Conservation (phyloP, 1,284 basidiomycete species). For the Rhodotorula sp. region DNA sequence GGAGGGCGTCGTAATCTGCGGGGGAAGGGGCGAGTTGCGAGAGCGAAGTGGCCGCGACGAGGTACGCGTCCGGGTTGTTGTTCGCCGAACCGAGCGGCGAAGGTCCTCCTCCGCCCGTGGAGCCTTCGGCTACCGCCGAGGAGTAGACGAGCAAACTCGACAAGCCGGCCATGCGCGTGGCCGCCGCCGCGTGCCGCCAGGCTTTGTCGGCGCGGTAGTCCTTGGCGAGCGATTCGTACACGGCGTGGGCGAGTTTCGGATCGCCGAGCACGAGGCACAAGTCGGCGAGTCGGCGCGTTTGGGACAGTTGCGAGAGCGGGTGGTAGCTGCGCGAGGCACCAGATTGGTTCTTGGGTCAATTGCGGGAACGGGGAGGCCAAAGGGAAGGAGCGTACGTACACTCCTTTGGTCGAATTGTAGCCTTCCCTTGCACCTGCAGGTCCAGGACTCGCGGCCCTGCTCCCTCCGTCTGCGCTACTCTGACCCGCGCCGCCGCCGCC, state of each 20-base stretch:
- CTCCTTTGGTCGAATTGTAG: constrained; percentile 43
- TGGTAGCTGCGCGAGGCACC: constrained; percentile 50
- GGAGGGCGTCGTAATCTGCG: constrained; percentile 48
- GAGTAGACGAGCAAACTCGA: constrained; percentile 32
- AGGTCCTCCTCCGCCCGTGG: not conserved
- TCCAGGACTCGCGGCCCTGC: constrained; percentile 48
- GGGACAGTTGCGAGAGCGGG: constrained; percentile 51
- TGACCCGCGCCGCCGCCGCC: not conserved
- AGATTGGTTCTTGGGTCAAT: constrained; percentile 32
- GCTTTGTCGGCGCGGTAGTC: constrained; percentile 51
- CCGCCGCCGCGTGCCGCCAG: constrained; percentile 49
- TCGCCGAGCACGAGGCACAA: constrained; percentile 91
- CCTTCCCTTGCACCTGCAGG: constrained; percentile 29
- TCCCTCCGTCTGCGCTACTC: constrained; percentile 11
- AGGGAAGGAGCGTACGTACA: constrained; percentile 35
- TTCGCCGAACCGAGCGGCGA: constrained; percentile 9
- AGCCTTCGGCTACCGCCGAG: constrained; percentile 42
- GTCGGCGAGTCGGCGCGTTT: constrained; percentile 74
- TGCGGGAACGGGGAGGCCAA: not conserved
- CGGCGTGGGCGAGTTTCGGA: constrained; percentile 73
- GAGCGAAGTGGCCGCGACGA: constrained; percentile 49
- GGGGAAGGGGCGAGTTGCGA: constrained; percentile 13
- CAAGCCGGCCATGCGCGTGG: constrained; percentile 53
- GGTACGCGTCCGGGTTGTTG: constrained; percentile 45
- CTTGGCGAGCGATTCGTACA: constrained; percentile 77